Conservation (phyloP, 2,329 filamentous ascomycete genomes). For the Trichoderma polysporum region DNA sequence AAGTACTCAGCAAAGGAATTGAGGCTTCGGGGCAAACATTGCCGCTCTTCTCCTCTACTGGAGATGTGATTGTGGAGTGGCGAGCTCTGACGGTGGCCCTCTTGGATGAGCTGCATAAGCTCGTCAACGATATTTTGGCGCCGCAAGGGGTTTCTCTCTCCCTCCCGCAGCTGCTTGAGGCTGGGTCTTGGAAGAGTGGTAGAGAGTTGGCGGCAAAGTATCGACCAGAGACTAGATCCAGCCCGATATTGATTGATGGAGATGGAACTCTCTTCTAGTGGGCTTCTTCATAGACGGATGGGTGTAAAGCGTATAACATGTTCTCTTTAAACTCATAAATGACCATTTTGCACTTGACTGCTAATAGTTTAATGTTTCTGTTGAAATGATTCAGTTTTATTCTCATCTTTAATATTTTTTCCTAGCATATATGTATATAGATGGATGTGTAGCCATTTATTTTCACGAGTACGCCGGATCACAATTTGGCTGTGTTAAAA, state of each 20-base stretch:
- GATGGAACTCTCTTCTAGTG: conserved; percentile 81
- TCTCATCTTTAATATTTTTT: neutral
- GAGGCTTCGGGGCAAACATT: conserved; percentile 44
- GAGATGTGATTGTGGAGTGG: conserved; percentile 63
- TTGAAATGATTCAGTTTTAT: neutral
- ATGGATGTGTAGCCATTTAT: neutral
- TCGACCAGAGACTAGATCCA: conserved; percentile 76
- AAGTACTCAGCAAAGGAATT: conserved; percentile 43
- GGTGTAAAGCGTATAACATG: neutral
- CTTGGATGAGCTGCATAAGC: conserved; percentile 49
- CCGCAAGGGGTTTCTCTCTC: conserved; percentile 39
- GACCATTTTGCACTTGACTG: too few relatives aligned
- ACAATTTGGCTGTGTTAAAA: neutral
- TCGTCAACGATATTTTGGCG: conserved; percentile 40
- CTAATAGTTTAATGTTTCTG: neutral
- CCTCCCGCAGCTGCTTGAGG: conserved; percentile 53
- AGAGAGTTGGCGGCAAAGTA: conserved; percentile 78
- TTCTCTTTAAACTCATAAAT: too few relatives aligned
- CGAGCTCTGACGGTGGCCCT: conserved; percentile 58
- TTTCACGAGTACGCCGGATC: neutral
- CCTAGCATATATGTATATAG: neutral
- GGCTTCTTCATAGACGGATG: neutral
- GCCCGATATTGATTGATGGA: conserved; percentile 77
- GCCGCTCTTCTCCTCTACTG: conserved; percentile 52
- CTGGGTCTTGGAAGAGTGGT: conserved; percentile 63